Percentiles rank a stretch among this genome's conserved stretches.
Conservation (phyloP, 2,329 filamentous ascomycete species). For the Cadophora luteo-olivacea region DNA sequence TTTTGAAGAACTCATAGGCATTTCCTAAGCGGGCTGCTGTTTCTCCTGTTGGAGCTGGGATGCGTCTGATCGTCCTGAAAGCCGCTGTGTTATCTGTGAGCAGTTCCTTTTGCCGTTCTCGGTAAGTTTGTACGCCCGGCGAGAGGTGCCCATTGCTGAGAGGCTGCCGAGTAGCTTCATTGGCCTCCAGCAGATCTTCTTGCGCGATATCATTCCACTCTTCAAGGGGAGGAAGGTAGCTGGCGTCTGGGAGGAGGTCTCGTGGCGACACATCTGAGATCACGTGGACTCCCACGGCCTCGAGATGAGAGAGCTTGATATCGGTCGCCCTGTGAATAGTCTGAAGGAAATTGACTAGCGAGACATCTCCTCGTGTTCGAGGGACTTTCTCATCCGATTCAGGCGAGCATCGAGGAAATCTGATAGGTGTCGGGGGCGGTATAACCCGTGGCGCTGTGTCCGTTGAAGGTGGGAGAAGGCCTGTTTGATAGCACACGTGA, state of each 20-base stretch:
- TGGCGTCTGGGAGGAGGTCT: constrained; percentile 60
- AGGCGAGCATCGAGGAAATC: constrained; percentile 39
- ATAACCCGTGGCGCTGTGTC: constrained; percentile 36
- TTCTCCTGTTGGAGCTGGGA: constrained; percentile 61
- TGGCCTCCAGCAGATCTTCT: constrained; percentile 47
- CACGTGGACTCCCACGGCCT: constrained; percentile 64
- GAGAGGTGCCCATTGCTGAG: constrained; percentile 61
- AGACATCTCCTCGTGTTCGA: constrained; percentile 39
- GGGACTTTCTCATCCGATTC: constrained; percentile 49
- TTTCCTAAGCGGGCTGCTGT: constrained; percentile 63
- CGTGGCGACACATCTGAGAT: constrained; percentile 55
- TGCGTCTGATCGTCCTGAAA: constrained; percentile 65
- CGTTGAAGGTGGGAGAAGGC: constrained; percentile 30
- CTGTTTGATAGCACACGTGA: constrained; percentile 35
- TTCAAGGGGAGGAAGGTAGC: constrained; percentile 57
- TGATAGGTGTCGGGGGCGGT: constrained; percentile 40
- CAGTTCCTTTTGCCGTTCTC: constrained; percentile 65
- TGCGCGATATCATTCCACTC: constrained; percentile 53
- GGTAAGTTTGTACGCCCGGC: constrained; percentile 63
- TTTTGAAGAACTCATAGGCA: constrained; percentile 70
- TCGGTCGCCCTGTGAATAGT: constrained; percentile 59
- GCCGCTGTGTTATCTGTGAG: constrained; percentile 62
- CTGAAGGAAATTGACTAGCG: constrained; percentile 59
- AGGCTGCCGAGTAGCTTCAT: constrained; percentile 54
- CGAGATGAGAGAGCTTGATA: constrained; percentile 56